Evolutionary conservation across 176 grass and related monocot genomes (phyloP), one percentile per base, ranked within the genome.

Genomic region (Cenchrus americanus): DNA sequence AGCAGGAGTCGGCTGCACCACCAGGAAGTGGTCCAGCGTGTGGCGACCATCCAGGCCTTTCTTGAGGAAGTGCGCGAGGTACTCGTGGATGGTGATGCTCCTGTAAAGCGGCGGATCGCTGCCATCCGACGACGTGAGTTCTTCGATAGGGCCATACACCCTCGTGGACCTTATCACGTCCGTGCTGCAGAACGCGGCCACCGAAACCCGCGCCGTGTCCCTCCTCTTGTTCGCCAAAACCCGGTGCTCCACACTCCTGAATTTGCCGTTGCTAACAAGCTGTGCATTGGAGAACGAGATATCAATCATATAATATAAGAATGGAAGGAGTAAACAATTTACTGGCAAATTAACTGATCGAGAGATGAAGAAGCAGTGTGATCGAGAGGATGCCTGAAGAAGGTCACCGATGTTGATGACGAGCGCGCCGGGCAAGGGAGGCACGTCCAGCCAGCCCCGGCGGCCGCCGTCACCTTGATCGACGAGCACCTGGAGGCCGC

Each of bases 361-460:
- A 61, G 9, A 61, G n/a, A 10, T 59, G 21, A 61, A 11, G 51
- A 61, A 24, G n/a, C n/a, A n/a, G 22, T 11, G n/a, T 3, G n/a
- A 12, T 11, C 58, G 8, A 61, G n/a, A 24, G 58, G n/a, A 5
- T 61, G 22, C 58, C 70, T 73, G 70, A 24, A 73, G n/a, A 15
- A 73, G 23, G 47, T 73, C 44, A 3, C 6, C 79, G 34, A 65
- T 17, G 51, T 65, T 81, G 12, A 81, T 34, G 8, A 54, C 66
- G 12, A 69, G 21, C 5, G 65, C 79, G 51, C 51, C 79, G n/a
- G 78, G 21, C 32, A 58, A 21, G 0, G 79, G 65, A 7, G 65
- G 79, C 4, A 80, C 78, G 2, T 69, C 78, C 5, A 69, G 30
- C 78, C 78, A 69, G 1, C 54, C 40, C n/a, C 58, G 58, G 58